phyloP scores from a whole-genome alignment of 2,329 filamentous ascomycete species.

The Stagonosporopsis chrysanthemi region DNA sequence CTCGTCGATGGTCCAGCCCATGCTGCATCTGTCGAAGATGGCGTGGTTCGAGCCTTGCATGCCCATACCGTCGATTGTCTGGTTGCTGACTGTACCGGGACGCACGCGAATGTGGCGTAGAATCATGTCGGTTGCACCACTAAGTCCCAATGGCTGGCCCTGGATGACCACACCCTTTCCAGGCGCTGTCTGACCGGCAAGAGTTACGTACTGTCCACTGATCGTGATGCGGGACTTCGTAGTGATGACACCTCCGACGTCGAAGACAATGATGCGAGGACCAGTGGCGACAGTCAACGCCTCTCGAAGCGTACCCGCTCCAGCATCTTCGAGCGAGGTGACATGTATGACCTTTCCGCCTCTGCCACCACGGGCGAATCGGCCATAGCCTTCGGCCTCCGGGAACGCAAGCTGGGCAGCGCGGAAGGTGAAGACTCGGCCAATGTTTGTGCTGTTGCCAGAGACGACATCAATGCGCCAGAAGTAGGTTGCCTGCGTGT shows the following conservation, averaged over 20 bases:
- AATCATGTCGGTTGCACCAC: slow-evolving; percentile 40
- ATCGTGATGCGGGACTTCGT: slow-evolving; percentile 27
- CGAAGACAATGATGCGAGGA: slow-evolving; percentile 28
- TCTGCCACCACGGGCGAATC: slow-evolving; percentile 48
- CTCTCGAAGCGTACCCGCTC: slow-evolving; percentile 47
- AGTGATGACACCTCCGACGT: slow-evolving; percentile 29
- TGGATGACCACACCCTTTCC: slow-evolving; percentile 35
- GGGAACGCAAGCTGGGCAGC: slow-evolving; percentile 49
- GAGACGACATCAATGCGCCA: slow-evolving; percentile 44
- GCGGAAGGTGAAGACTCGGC: slow-evolving; percentile 42
- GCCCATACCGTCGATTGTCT: slow-evolving; percentile 48
- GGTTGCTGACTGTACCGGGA: slow-evolving; percentile 40
- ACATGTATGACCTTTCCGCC: slow-evolving; percentile 50
- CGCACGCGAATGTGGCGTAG: slow-evolving; percentile 35
- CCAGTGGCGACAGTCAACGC: slow-evolving; percentile 40
- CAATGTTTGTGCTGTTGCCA: slow-evolving; percentile 24
- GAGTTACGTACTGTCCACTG: slow-evolving; percentile 25
- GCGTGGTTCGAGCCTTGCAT: slow-evolving; percentile 47
- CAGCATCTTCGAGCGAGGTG: slow-evolving; percentile 47
- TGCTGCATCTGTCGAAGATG: slow-evolving; percentile 48
- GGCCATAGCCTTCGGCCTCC: slow-evolving; percentile 49
- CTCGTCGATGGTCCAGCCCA: slow-evolving; percentile 49
- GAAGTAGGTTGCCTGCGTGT: slow-evolving; percentile 37
- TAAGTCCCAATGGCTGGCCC: slow-evolving; percentile 43
- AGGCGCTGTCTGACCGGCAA: slow-evolving; percentile 30